A percentile compares a stretch with the other conserved stretches of the same genome.
These are phyloP conservation scores for Hypoxylon perforatum DNA, from an alignment of 495 filamentous ascomycete genomes.

Conservation along the genomic window DNA sequence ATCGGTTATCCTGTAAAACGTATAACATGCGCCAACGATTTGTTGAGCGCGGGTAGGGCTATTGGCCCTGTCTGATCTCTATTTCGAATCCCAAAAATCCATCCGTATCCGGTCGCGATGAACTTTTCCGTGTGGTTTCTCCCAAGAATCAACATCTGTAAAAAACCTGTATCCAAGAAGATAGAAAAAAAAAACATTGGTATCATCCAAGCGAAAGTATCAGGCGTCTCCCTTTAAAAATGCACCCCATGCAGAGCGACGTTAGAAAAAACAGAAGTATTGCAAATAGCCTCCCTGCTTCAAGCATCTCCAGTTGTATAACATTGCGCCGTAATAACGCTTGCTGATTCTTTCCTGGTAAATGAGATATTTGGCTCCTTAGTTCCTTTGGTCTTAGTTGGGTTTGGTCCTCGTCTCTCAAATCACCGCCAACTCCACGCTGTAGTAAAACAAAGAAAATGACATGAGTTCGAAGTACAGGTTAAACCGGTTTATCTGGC, in stretches of 20 bases:
- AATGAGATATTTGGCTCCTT: slow-evolving; percentile 38
- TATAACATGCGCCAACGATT: slow-evolving; percentile 40
- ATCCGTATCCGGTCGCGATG: slow-evolving; percentile 40
- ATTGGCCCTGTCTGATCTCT: slow-evolving; percentile 37
- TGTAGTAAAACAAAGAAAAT: slow-evolving; percentile 44
- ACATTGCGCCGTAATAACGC: slow-evolving; percentile 43
- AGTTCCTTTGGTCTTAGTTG: slow-evolving; percentile 38
- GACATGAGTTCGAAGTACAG: slow-evolving; percentile 44
- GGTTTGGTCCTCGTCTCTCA: slow-evolving; percentile 40
- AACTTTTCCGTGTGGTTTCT: slow-evolving; percentile 40
- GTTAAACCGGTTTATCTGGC: slow-evolving; percentile 22
- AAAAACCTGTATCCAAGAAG: slow-evolving; percentile 29
- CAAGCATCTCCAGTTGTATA: slow-evolving; percentile 39
- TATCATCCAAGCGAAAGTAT: slow-evolving; percentile 52
- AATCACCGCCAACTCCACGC: slow-evolving; percentile 49
- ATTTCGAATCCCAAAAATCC: slow-evolving; percentile 37
- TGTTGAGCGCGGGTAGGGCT: slow-evolving; percentile 35
- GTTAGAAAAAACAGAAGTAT: slow-evolving; percentile 41
- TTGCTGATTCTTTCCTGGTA: slow-evolving; percentile 36
- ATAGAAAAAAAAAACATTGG: slow-evolving; percentile 40
- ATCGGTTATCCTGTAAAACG: slow-evolving; percentile 34
- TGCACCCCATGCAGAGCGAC: slow-evolving; percentile 37
- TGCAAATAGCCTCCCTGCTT: slow-evolving; percentile 38
- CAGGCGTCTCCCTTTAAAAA: slow-evolving; percentile 30
- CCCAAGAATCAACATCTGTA: slow-evolving; percentile 27